Evolutionary conservation across 805 yeast species (phyloP).

Genomic region (Candida corydali): DNA sequence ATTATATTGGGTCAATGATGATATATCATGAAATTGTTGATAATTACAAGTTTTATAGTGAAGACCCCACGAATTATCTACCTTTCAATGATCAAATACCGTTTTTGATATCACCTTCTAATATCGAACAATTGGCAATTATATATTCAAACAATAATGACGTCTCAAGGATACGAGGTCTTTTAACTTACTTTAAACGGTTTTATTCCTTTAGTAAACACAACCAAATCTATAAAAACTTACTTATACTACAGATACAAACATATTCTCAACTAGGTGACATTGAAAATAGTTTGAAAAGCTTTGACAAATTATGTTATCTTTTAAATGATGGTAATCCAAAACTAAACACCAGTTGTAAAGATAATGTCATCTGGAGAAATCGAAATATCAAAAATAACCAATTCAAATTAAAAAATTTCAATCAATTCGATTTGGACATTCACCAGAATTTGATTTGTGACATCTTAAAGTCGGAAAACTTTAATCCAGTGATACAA

Average conservation of each 20-base stretch:
- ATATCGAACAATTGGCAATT: slow-evolving; percentile 21
- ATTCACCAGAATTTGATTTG: slow-evolving; percentile 11
- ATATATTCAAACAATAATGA: slow-evolving; percentile 26
- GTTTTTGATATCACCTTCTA: slow-evolving; percentile 27
- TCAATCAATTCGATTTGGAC: slow-evolving; percentile 9
- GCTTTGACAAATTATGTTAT: slow-evolving; percentile 17
- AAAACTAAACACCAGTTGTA: slow-evolving; percentile 11
- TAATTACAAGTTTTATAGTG: slow-evolving; percentile 16
- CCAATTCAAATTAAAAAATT: slow-evolving; percentile 6
- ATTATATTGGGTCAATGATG: slow-evolving; percentile 28
- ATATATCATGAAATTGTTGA: slow-evolving; percentile 35
- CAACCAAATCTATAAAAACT: slow-evolving; percentile 21
- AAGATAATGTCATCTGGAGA: slow-evolving; percentile 19
- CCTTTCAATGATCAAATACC: slow-evolving; percentile 21
- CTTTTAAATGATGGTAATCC: slow-evolving; percentile 1
- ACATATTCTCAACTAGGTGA: slow-evolving; percentile 21
- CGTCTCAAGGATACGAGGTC: slow-evolving; percentile 23
- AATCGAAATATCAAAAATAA: slow-evolving; percentile 18
- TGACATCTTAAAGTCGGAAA: slow-evolving; percentile 2
- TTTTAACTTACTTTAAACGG: slow-evolving; percentile 31
- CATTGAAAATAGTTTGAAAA: slow-evolving; percentile 17
- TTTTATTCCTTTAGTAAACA: slow-evolving; percentile 34
- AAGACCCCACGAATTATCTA: slow-evolving; percentile 10
- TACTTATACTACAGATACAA: slow-evolving; percentile 28
- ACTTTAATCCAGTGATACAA: slow-evolving; percentile 23